Conservation (phyloP, 352 stramenopile genomes). For the Phytophthora pini region DNA sequence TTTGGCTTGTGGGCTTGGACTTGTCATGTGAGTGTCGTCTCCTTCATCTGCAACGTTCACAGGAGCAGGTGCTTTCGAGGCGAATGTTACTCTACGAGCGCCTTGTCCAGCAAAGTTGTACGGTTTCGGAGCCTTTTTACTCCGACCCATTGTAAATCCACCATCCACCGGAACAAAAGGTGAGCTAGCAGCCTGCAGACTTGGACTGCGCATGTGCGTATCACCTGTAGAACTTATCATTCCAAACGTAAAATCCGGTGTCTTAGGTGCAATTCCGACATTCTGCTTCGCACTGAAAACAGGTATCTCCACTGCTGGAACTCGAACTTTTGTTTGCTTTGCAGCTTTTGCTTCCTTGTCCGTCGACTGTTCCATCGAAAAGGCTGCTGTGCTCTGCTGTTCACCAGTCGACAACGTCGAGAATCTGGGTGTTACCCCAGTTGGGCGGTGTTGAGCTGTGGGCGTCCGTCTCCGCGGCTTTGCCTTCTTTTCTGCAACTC, state of each 20-base stretch:
- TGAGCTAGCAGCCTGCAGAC: neutral
- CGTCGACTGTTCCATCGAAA: neutral
- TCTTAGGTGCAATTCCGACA: neutral
- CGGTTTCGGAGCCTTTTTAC: conserved; percentile 20
- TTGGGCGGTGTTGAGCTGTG: conserved; percentile 8
- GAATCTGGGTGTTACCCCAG: conserved; percentile 16
- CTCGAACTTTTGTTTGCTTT: conserved; percentile 1
- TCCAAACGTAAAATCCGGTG: conserved; percentile 37
- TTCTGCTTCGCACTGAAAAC: conserved; percentile 12
- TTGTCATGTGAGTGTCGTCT: conserved; percentile 24
- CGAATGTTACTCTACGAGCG: neutral
- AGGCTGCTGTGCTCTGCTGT: conserved; percentile 2
- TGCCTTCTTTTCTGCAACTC: conserved; percentile 17
- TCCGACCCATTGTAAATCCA: conserved; percentile 28
- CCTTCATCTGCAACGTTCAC: conserved; percentile 2
- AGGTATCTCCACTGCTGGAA: conserved; percentile 12
- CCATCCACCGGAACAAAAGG: conserved; percentile 10
- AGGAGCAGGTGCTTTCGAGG: neutral
- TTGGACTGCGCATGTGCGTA: conserved; percentile 30
- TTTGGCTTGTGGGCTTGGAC: conserved; percentile 10
- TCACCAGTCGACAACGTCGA: conserved; percentile 16
- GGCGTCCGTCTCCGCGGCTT: neutral
- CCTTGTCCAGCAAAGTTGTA: conserved; percentile 27
- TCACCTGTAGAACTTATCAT: conserved; percentile 11
- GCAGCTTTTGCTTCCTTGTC: neutral